These are phyloP conservation scores for Cladosporium sp. DNA, from an alignment of 2,329 filamentous ascomycete genomes.

Conservation along the genomic window DNA sequence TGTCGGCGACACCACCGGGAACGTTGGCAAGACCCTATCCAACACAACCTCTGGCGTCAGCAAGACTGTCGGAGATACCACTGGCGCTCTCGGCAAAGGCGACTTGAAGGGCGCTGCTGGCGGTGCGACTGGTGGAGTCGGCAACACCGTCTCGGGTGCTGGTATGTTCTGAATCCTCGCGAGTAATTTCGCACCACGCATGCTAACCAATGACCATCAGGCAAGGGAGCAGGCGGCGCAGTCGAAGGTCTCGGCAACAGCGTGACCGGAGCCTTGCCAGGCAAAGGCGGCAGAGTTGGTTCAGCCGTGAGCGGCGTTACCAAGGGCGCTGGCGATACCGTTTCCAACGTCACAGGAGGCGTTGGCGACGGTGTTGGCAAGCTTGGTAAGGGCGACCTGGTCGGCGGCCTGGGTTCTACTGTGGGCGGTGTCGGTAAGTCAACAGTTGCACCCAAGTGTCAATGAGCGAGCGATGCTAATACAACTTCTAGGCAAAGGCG, in stretches of 20 bases:
- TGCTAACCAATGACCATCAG: slow-evolving; percentile 1
- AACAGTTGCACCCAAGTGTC: not conserved
- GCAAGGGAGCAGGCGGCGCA: slow-evolving; percentile 29
- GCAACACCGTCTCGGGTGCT: slow-evolving; percentile 38
- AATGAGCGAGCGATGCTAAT: not conserved
- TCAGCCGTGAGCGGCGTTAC: slow-evolving; percentile 45
- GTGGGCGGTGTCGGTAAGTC: slow-evolving; percentile 41
- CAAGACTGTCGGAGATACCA: slow-evolving; percentile 47
- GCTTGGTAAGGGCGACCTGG: slow-evolving; percentile 46
- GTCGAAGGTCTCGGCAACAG: slow-evolving; percentile 36
- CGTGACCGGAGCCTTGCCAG: slow-evolving; percentile 40
- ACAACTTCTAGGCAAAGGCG: slow-evolving; percentile 27
- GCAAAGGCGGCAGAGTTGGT: slow-evolving; percentile 39
- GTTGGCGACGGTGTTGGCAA: slow-evolving; percentile 48
- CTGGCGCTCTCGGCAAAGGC: slow-evolving; percentile 43
- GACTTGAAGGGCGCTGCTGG: slow-evolving; percentile 42
- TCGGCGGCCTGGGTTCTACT: slow-evolving; percentile 45
- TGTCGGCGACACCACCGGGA: slow-evolving; percentile 42
- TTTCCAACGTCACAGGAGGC: slow-evolving; percentile 43
- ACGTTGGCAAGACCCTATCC: slow-evolving; percentile 44
- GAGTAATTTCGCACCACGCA: slow-evolving; percentile 26
- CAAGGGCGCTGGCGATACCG: slow-evolving; percentile 44
- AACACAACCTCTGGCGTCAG: slow-evolving; percentile 44
- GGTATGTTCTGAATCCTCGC: not conserved
- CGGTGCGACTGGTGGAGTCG: slow-evolving; percentile 40